A percentile compares a stretch with the other conserved stretches of the same genome.
These are phyloP conservation scores for Inosperma sp. DNA, from an alignment of 768 basidiomycete species.

Conservation along the genomic window DNA sequence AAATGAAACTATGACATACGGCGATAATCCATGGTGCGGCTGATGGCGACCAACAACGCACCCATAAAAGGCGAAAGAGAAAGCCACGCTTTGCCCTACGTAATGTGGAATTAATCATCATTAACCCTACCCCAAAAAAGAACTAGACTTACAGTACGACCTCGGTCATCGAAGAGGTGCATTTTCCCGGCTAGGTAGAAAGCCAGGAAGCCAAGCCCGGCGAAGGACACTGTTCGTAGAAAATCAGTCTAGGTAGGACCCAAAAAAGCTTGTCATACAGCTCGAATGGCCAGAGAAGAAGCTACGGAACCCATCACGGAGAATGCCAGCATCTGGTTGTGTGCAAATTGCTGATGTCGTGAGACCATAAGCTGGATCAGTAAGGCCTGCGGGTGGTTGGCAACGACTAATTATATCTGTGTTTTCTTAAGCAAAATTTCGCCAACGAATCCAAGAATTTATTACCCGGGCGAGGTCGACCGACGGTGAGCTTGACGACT, in stretches of 20 bases:
- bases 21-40: conserved; percentile 88
- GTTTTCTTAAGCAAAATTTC: conserved; percentile 3
- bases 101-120: conserved; percentile 5
- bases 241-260: background rate
- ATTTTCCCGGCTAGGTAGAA: conserved; percentile 91
- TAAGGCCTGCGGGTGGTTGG: conserved; percentile 57
- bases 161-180: conserved; percentile 80
- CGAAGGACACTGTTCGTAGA: conserved; percentile 68
- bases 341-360: conserved; percentile 78
- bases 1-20: conserved; percentile 43
- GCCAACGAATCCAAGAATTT: background rate
- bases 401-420: conserved; percentile 68
- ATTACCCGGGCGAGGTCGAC: conserved; percentile 81
- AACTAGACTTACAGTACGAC: conserved; percentile 52
- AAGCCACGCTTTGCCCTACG: conserved; percentile 82
- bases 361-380: conserved; percentile 68
- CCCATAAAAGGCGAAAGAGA: conserved; percentile 70
- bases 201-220: conserved; percentile 84
- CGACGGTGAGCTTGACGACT: conserved; percentile 80
- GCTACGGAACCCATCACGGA: conserved; percentile 85
- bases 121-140: background rate
- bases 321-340: conserved; percentile 48
- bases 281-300: conserved; percentile 93
- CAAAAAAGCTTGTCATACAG: conserved; percentile 39
- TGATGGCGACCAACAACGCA: conserved; percentile 75